Evolutionary conservation across 768 basidiomycete genomes (phyloP), one percentile per base, ranked within the genome.

Genomic region (Chalciporus piperatus): DNA sequence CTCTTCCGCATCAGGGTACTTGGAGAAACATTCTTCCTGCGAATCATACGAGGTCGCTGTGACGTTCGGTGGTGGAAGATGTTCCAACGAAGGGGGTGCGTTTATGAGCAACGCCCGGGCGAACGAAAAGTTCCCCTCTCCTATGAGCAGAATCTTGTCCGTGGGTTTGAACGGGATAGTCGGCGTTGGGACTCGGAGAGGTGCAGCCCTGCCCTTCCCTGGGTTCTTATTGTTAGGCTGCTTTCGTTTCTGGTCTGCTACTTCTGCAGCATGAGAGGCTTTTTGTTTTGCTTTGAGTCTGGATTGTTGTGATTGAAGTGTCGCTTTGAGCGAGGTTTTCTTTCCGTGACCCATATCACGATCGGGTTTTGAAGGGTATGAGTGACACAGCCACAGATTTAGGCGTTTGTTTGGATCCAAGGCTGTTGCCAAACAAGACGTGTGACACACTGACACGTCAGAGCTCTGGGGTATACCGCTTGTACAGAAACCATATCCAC

Each of bases 61-160:
- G 43, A 98, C 66, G 57, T 89, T 89, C n/a, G 61, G 66, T 0
- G 84, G 74, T 0, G 83, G 80, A 3, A 92, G 70, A 55, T 75
- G 70, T 27, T 73, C 74, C 40, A 89, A 63, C 7, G 70, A 64
- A 30, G 70, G 50, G 2, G 76, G 74, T 0, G 82, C 76, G 45
- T 73, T 59, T 12, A 73, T 59, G 23, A 90, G 69, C 14, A 98
- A 76, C 14, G 93, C 84, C 23, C 80, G 82, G 3, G 93, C 78
- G 60, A 91, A 98, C 1, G 95, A 96, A 63, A 98, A 98, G 67
- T 98, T 92, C 11, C 92, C 96, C 74, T 98, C 96, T 9, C 95
- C 96, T 47, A 98, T 73, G 27, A 96, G 77, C 19, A 91, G 74
- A 30, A 92, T 85, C 43, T 66, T 80, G 62, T 91, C 85, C 8